Evolutionary conservation across 495 filamentous ascomycete genomes (phyloP), one percentile per base, ranked within the genome.

Genomic region (Usnea hakonensis): DNA sequence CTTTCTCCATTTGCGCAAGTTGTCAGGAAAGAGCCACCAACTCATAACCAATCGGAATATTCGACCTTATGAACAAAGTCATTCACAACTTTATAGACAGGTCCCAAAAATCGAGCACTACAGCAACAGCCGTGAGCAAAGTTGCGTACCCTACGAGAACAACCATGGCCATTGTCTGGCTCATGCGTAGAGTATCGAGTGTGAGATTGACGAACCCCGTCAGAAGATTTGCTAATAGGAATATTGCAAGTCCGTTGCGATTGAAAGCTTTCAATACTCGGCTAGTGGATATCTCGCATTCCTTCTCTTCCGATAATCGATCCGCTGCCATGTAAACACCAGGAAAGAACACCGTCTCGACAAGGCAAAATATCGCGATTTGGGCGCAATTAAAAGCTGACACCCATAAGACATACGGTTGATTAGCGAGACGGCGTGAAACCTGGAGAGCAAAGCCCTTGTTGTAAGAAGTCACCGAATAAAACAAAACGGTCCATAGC

Each of bases 371-470:
- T 6, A 86, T 75, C 5, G 88, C 77, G 21, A 99, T 73, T 70
- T 96, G 90, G 9, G 75, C 77, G 58, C 81, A 87, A 72, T 97
- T 99, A 79, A 91, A 97, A 8, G 90, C 86, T 16, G 84, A 77
- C 19, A 95, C 87, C 93, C 93, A 99, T 55, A 96, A 76, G 37
- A 97, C 76, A 69, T 99, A 99, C 0, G 94, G 91, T 58, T 96
- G 83, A 69, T 97, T 97, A 11, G 94, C 94, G 21, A 99, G 75
- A 14, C 94, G 85, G 35, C 94, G 86, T 6, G 94, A 97, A 8
- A 97, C 90, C 3, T 76, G 77, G 26, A 96, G 77, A 6, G 83
- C 84, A 26, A 87, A 77, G 13, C 90, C 91, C 61, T 88, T 83
- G 5, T 77, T 76, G 66, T 82, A 89, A 50, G 82, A 82, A 26